Base-by-base conservation (phyloP, 2,329 filamentous ascomycete genomes). In the Fusarium sp. region DNA sequence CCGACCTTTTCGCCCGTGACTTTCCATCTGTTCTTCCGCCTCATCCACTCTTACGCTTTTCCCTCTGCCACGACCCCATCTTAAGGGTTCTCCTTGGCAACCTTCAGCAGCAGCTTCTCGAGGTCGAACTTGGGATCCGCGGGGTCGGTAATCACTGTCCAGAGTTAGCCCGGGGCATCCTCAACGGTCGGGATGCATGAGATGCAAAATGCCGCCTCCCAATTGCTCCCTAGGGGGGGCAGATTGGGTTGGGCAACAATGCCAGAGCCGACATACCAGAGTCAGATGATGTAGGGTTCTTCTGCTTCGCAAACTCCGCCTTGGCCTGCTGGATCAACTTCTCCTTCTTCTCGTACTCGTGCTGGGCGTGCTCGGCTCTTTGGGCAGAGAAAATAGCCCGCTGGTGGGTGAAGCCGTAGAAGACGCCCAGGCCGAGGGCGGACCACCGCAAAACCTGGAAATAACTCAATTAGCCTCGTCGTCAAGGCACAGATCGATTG, bases 361-460 rank as follows among this genome's bases (percentile, higher is more conserved):
- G 91, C 85, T 97, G 87, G 80, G 90, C 89, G 79, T 92, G 90
- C 78, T 91, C 88, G 72, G 89, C 86, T 86, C 92, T 93, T 81
- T 95, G 91, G 80, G 90, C 85, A 66, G 93, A 85, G 78, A 87
- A 92, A 85, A 99, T 93, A 73, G 91, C 90, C 82, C 93, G 89
- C 88, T 99, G 97, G 88, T 98, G 96, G 86, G 92, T 94, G 88
- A 98, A 91, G 84, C 97, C 97, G 88, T 99, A 99, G 87, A 98
- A 92, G 83, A 98, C 87, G 84, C 97, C 97, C 81, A 95, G 89
- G 82, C 92, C 94, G 78, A 99, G 94, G 83, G 95, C 95, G 82
- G 95, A 96, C 90, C 96, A 99, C 87, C 97, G 95, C 85, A 98
- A 91, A 85, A 99, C 96, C 97, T 99, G 85, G 62, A 79, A 69